phyloP scores from a whole-genome alignment of 2,329 filamentous ascomycete genomes.

The Calonectria henricotiae region DNA sequence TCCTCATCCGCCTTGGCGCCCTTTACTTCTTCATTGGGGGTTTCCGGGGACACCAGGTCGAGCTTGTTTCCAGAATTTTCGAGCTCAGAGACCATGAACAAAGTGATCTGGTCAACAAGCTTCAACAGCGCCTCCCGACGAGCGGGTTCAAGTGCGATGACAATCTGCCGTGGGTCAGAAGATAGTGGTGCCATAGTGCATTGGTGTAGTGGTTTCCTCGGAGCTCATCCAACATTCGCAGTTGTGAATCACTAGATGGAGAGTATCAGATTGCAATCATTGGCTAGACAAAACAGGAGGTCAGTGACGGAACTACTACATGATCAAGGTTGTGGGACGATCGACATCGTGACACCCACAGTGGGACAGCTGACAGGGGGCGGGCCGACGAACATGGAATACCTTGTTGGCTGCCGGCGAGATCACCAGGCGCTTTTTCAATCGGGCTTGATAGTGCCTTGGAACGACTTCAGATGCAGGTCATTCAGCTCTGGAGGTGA shows the following conservation, averaged over 20 bases:
- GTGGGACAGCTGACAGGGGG: conserved; percentile 25
- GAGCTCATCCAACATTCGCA: background rate
- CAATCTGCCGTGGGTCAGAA: conserved; percentile 70
- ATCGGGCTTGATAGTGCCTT: background rate
- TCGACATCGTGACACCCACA: conserved; percentile 34
- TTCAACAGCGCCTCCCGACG: conserved; percentile 68
- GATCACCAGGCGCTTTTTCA: background rate
- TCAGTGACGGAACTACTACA: conserved; percentile 32
- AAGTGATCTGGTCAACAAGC: conserved; percentile 68
- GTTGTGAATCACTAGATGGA: background rate
- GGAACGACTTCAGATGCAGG: background rate
- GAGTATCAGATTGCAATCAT: background rate
- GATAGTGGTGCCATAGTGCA: conserved; percentile 69
- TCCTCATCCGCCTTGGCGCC: conserved; percentile 29
- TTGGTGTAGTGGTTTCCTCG: conserved; percentile 26
- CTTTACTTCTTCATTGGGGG: conserved; percentile 39
- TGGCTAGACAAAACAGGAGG: conserved; percentile 24
- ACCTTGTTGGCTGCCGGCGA: conserved; percentile 19
- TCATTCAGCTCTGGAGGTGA: background rate
- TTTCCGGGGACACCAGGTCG: conserved; percentile 51
- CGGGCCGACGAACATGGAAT: conserved; percentile 12
- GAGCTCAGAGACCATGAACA: conserved; percentile 70
- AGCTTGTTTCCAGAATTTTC: conserved; percentile 58
- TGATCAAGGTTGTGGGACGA: conserved; percentile 22
- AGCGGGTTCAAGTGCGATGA: conserved; percentile 70